Evolutionary conservation across 306 rosid species (phyloP), one percentile per base, ranked within the genome.

Genomic region (Cicer judaicum): DNA sequence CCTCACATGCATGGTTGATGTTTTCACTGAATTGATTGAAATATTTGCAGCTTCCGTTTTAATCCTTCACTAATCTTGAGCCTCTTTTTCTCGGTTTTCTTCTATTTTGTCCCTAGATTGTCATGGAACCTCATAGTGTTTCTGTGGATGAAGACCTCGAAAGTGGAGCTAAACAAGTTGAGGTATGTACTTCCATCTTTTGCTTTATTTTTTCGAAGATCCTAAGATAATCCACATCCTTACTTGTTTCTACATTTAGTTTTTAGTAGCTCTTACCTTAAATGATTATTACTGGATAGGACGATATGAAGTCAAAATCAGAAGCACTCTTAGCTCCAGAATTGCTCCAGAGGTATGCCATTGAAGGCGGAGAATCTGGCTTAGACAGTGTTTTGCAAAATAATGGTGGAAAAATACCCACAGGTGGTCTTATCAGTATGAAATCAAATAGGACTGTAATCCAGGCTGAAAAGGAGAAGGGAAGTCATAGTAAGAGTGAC

Each of bases 61-160:
- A 14, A 41, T 62, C 18, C 8, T 69, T 48, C 43, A 29, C 80
- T 80, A 57, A 63, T 61, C 66, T 54, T 54, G 38, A 14, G 7
- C 64, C 62, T 34, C 29, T 46, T 48, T 52, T 50, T 75, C 24
- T 66, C 0, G 24, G 19, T 29, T 49, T 3, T 70, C 68, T 75
- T 70, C 41, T 64, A 9, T 47, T 64, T 55, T 79, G 49, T 49
- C 36, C 59, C 47, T 84, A 93, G 98, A 85, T 83, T 82, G 81
- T 64, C 19, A 82, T 89, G 87, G 88, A 91, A 84, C 97, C 98
- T 44, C 96, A 85, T 19, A 71, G 83, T n/a, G 78, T 89, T 73
- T 84, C 96, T 24, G 75, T 93, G 42, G 98, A 93, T 0, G 91
- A 91, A 64, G 98, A 93, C 84, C 98, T 93, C 18, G 63, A 82